These are phyloP conservation scores for Phytophthora sojae DNA, from an alignment of 352 stramenopile genomes.

Conservation along the genomic window DNA sequence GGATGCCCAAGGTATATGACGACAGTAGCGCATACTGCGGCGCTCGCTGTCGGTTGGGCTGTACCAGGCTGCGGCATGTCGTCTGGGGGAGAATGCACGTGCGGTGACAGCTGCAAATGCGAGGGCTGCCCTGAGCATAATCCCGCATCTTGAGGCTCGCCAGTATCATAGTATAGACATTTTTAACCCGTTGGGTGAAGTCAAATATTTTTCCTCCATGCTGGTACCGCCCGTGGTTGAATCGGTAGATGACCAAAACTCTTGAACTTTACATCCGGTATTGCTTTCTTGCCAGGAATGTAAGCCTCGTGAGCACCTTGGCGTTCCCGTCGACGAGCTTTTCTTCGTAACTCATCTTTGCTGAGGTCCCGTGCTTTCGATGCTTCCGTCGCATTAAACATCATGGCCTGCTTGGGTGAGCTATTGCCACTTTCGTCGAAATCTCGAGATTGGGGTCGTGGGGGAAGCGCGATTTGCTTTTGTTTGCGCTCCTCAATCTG, in stretches of 20 bases:
- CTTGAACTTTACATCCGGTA: slow-evolving; percentile 67
- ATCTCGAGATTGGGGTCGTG: slow-evolving; percentile 44
- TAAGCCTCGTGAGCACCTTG: slow-evolving; percentile 67
- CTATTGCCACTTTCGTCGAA: slow-evolving; percentile 11
- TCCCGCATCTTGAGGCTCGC: slow-evolving; percentile 36
- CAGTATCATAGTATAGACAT: slow-evolving; percentile 14
- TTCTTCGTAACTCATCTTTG: slow-evolving; percentile 56
- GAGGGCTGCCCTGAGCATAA: slow-evolving; percentile 82
- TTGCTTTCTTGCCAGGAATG: slow-evolving; percentile 54
- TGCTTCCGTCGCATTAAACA: slow-evolving; percentile 59
- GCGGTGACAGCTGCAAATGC: slow-evolving; percentile 81
- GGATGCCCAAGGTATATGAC: slow-evolving; percentile 80
- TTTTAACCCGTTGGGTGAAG: slow-evolving; percentile 10
- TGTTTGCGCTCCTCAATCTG: slow-evolving; percentile 46
- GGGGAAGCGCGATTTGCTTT: slow-evolving; percentile 49
- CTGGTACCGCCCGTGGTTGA: slow-evolving; percentile 62
- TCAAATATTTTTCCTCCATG: slow-evolving; percentile 67
- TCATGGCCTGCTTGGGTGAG: slow-evolving; percentile 16
- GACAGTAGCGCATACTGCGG: slow-evolving; percentile 80
- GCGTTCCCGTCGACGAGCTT: slow-evolving; percentile 40
- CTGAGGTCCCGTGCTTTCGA: slow-evolving; percentile 58
- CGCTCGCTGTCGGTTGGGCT: slow-evolving; percentile 78
- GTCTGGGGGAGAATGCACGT: slow-evolving; percentile 81
- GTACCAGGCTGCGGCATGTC: slow-evolving; percentile 85
- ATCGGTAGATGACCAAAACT: slow-evolving; percentile 77